Conservation (phyloP, 2,329 filamentous ascomycete species). For the Fusarium heterosporum region DNA sequence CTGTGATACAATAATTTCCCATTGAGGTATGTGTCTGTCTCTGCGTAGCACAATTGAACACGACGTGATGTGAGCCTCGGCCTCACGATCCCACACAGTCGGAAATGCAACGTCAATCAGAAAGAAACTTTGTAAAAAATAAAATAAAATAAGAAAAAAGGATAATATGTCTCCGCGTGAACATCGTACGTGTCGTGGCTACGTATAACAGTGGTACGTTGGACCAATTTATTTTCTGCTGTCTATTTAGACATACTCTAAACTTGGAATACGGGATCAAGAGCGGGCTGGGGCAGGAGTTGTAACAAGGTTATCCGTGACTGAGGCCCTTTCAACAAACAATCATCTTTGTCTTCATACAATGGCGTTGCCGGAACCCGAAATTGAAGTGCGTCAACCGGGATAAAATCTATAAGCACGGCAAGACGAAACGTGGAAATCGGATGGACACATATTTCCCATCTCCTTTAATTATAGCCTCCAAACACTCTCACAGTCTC, state of each 20-base stretch:
- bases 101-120: not conserved
- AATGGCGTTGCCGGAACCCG: constrained; percentile 11
- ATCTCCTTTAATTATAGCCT: constrained; percentile 24
- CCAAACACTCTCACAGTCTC: not conserved
- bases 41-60: constrained; percentile 17
- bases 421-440: constrained; percentile 30
- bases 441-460: constrained; percentile 17
- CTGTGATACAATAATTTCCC: constrained; percentile 8
- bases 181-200: not conserved
- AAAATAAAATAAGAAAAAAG: no score
- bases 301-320: constrained; percentile 3
- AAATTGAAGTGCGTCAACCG: not conserved
- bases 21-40: constrained; percentile 30
- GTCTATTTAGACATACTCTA: not conserved
- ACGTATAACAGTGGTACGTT: constrained; percentile 32
- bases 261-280: not conserved
- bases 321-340: not conserved
- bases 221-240: constrained; percentile 8
- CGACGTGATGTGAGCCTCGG: not conserved
- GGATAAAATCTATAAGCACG: constrained; percentile 18
- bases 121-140: constrained; percentile 15
- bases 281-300: constrained; percentile 12
- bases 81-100: constrained; percentile 12
- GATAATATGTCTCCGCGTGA: not conserved
- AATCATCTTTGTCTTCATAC: not conserved